These are phyloP conservation scores for Hanseniaspora uvarum DNA, from an alignment of 1,139 yeast species.

Conservation along the genomic window DNA sequence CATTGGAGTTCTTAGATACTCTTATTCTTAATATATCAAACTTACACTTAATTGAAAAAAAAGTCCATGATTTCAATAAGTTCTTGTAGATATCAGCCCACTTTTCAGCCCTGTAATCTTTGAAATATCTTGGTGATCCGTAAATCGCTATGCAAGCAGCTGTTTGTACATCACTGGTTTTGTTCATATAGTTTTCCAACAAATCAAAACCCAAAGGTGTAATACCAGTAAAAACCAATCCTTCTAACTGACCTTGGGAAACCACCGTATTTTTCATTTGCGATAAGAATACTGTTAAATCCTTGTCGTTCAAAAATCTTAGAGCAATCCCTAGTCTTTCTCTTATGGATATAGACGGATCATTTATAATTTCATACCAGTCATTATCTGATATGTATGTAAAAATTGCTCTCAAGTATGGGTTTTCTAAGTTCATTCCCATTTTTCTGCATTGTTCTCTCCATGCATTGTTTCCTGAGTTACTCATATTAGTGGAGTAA, in stretches of 20 bases:
- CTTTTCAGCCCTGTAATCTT: constrained; percentile 55
- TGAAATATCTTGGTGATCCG: constrained; percentile 75
- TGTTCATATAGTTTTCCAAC: constrained; percentile 75
- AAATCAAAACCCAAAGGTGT: constrained; percentile 75
- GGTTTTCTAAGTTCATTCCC: constrained; percentile 79
- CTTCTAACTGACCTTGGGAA: constrained; percentile 75
- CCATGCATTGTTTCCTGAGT: constrained; percentile 71
- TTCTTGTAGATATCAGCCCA: constrained; percentile 71
- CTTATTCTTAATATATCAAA: constrained; percentile 73
- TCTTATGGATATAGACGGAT: constrained; percentile 72
- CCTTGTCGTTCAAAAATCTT: constrained; percentile 70
- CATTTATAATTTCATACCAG: constrained; percentile 94
- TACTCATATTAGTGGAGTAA: constrained; percentile 59
- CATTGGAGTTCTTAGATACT: constrained; percentile 46
- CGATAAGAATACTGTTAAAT: constrained; percentile 55
- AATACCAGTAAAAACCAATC: constrained; percentile 78
- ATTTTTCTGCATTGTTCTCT: constrained; percentile 81
- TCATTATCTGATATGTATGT: constrained; percentile 90
- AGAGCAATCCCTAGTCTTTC: constrained; percentile 87
- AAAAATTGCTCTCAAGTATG: constrained; percentile 82
- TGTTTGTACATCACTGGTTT: constrained; percentile 87
- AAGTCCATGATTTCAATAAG: constrained; percentile 75
- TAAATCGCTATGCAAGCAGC: constrained; percentile 72
- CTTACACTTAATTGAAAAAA: constrained; percentile 66
- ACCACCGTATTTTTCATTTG: constrained; percentile 65